Evolutionary conservation across 352 stramenopile species (phyloP).

Genomic region (Globisporangium okanoganense): DNA sequence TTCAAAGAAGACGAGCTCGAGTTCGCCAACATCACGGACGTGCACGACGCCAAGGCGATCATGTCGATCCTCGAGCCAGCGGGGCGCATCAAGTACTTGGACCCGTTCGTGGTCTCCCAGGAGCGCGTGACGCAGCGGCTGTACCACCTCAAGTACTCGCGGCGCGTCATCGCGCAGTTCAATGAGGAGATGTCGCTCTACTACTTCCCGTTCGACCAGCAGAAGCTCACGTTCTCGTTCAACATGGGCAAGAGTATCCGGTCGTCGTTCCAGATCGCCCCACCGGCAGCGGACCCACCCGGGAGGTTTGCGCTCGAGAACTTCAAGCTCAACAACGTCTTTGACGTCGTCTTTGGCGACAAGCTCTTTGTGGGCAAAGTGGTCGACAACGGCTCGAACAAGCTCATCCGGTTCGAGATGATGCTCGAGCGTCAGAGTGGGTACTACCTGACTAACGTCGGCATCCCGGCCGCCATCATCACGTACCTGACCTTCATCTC

Average conservation of each 20-base stretch:
- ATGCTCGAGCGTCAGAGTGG: constrained; percentile 28
- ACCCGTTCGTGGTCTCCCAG: constrained; percentile 11
- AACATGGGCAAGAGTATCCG: constrained; percentile 17
- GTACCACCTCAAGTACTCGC: constrained; percentile 22
- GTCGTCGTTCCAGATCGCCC: constrained; percentile 14
- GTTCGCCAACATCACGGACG: constrained; percentile 25
- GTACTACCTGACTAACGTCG: constrained; percentile 40
- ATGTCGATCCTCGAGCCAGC: constrained; percentile 1
- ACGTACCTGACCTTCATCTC: constrained; percentile 14
- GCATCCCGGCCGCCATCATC: constrained; percentile 22
- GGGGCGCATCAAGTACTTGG: constrained; percentile 10
- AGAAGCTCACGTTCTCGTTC: constrained; percentile 36
- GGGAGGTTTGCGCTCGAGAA: constrained; percentile 27
- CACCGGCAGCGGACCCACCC: constrained; percentile 5
- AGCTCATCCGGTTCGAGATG: constrained; percentile 31
- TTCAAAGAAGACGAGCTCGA: constrained; percentile 27
- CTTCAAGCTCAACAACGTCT: constrained; percentile 33
- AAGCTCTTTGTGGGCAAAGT: constrained; percentile 30
- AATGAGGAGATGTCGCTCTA: constrained; percentile 38
- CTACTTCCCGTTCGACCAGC: constrained; percentile 36
- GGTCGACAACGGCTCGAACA: constrained; percentile 14
- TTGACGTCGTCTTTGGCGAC: constrained; percentile 27
- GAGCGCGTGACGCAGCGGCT: neutral
- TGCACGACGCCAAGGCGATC: constrained; percentile 12
- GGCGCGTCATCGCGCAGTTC: constrained; percentile 24